Evolutionary conservation across 139 green algal genomes (phyloP), one percentile per base, ranked within the genome.

Genomic region (Chlorella ohadii): DNA sequence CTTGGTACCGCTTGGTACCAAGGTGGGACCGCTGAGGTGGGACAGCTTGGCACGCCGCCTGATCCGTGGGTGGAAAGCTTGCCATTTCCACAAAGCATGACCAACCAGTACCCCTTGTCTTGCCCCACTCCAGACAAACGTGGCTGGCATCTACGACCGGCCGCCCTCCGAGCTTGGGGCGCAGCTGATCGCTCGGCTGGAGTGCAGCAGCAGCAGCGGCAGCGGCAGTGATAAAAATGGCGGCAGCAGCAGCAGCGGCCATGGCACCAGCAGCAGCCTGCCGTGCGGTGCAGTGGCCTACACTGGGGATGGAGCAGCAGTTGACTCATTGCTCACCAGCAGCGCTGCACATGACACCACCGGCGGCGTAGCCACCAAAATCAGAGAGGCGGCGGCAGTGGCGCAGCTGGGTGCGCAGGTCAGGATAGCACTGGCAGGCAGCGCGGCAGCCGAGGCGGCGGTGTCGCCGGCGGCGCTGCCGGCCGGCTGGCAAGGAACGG

Each of bases 341-440:
- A 71, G 23, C 22, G 51, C 81, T 28, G 55, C 79, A 28, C 78
- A 89, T 51, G 87, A 89, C 51, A 89, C 74, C 38, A 87, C 91
- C 66, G 92, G 92, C 38, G 92, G 92, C 41, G 92, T 96, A 15
- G 81, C 77, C 2, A 79, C 75, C 12, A 95, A 96, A 76, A 83
- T 96, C 7, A 39, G 86, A 38, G 92, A 94, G 68, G 92, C 90
- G 34, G 92, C 85, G 9, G 78, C 73, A 2, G 92, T 83, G 38
- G 77, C 83, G 1, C 61, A 66, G 31, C 39, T 79, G 27, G 91
- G 90, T 13, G 80, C 85, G 2, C 81, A 89, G 16, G 92, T 96
- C 4, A 34, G 93, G 7, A 93, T 96, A 33, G 89, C 84, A 5
- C 38, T 87, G 71, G 90, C 86, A 28, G 92, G 88, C 41, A 91